Base-by-base conservation (phyloP, 2,329 filamentous ascomycete species). In the Cladophialophora bantiana region DNA sequence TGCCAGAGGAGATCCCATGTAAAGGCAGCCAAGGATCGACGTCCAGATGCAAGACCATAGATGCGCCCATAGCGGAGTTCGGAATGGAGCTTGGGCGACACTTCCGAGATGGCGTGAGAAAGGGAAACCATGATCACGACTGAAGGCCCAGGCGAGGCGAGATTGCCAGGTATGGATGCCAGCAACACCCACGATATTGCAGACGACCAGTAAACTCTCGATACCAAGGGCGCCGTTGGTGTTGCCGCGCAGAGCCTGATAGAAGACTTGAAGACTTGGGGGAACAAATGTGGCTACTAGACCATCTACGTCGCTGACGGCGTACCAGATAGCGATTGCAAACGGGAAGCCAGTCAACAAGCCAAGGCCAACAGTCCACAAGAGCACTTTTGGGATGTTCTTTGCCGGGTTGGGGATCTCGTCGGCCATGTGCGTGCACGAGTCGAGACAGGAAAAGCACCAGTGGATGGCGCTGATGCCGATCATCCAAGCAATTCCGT, bases 1-100 rank as follows among this genome's bases (percentile, higher is more conserved):
- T 3, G 84, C 85, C 7, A 59, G 20, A 10, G 38, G 31, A 18
- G 50, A 65, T 42, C 55, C 67, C 31, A 69, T 42, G 34, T 85
- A 84, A 68, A 88, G 58, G 40, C 40, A 64, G 31, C 64, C 64
- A 31, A 45, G 45, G 15, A 66, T 52, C 26, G 36, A 53, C 4
- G 45, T 54, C 31, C 26, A 38, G 59, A 18, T 38, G 40, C 20
- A 45, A 5, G 36, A 56, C 52, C 50, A 66, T n/a, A 62, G 59
- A 54, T 45, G 52, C 6, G 64, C 64, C 58, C 59, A 62, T 36
- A 66, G n/a, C n/a, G 64, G 64, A 40, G 42, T 58, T 10, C 55
- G 9, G 34, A 45, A 66, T 6, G 58, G 64, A 10, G 55, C 56
- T n/a, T 42, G 32, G 18, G 62, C 62, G 20, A 66, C 13, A 40